These are phyloP conservation scores for Mucor sp. DNA, from an alignment of 371 early-diverging fungal genomes.

Conservation along the genomic window DNA sequence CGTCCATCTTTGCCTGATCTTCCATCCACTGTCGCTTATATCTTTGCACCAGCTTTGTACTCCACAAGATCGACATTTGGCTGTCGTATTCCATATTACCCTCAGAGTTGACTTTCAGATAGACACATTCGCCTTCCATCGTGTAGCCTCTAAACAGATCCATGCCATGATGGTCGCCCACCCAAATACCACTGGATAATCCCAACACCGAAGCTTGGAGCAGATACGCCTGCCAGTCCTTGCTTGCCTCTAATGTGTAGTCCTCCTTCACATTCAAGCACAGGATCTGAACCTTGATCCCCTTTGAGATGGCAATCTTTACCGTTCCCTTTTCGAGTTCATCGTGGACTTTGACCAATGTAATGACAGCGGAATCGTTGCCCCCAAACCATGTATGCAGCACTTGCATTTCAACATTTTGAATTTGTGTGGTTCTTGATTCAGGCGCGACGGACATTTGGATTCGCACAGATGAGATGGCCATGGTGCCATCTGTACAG, in stretches of 20 bases:
- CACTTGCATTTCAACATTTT: background rate
- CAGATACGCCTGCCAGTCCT: conserved; percentile 9
- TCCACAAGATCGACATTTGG: background rate
- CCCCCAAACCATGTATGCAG: conserved; percentile 22
- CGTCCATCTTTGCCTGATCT: conserved; percentile 23
- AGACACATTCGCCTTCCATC: conserved; percentile 23
- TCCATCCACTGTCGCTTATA: conserved; percentile 31
- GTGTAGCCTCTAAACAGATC: conserved; percentile 15
- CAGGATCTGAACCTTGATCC: background rate
- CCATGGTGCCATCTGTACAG: conserved; percentile 21
- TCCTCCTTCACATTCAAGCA: background rate
- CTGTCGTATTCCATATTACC: conserved; percentile 5
- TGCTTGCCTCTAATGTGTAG: background rate
- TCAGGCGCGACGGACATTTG: background rate
- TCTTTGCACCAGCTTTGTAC: conserved; percentile 10
- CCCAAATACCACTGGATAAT: conserved; percentile 20
- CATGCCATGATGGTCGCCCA: background rate
- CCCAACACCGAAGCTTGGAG: conserved; percentile 16
- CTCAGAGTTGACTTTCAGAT: background rate
- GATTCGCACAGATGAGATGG: conserved; percentile 12
- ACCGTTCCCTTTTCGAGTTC: conserved; percentile 7
- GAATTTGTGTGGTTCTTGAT: background rate
- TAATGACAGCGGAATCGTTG: background rate
- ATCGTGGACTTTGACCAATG: conserved; percentile 13
- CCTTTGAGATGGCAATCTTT: conserved; percentile 22